phyloP scores from a whole-genome alignment of 495 filamentous ascomycete genomes.

The Lindgomyces ingoldianus region DNA sequence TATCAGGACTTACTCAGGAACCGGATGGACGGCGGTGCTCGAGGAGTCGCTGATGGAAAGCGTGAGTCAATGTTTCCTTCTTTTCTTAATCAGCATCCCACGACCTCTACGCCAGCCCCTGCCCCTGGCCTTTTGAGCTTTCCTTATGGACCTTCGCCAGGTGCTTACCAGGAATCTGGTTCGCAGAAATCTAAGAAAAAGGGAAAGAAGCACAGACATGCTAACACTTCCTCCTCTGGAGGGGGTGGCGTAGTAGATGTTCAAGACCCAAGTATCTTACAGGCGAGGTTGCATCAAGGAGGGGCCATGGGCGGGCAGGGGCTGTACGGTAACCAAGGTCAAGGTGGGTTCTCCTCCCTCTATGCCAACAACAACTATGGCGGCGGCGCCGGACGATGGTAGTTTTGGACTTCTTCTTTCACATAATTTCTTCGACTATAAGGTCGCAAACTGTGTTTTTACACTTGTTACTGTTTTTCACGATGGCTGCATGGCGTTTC shows the following conservation, averaged over 20 bases:
- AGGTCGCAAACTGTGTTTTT: slow-evolving; percentile 25
- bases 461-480: slow-evolving; percentile 15
- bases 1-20: slow-evolving; percentile 75
- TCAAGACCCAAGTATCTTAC: slow-evolving; percentile 99
- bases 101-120: slow-evolving; percentile 85
- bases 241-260: slow-evolving; percentile 97
- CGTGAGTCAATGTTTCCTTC: slow-evolving; percentile 90
- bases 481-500: slow-evolving; percentile 39
- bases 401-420: slow-evolving; percentile 45
- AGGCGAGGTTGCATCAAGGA: slow-evolving; percentile 91
- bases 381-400: slow-evolving; percentile 72
- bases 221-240: slow-evolving; percentile 99
- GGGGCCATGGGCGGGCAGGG: slow-evolving; percentile 77
- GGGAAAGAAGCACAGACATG: slow-evolving; percentile 99
- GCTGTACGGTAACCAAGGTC: slow-evolving; percentile 85
- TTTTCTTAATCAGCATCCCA: slow-evolving; percentile 74
- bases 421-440: slow-evolving; percentile 14
- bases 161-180: slow-evolving; percentile 79
- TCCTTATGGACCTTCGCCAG: slow-evolving; percentile 83
- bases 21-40: slow-evolving; percentile 54
- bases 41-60: slow-evolving; percentile 78
- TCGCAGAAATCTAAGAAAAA: slow-evolving; percentile 97
- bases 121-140: slow-evolving; percentile 82
- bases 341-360: slow-evolving; percentile 98
- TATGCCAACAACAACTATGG: slow-evolving; percentile 35